Conservation (phyloP, 805 yeast genomes). For the Ogataea trehalophila region DNA sequence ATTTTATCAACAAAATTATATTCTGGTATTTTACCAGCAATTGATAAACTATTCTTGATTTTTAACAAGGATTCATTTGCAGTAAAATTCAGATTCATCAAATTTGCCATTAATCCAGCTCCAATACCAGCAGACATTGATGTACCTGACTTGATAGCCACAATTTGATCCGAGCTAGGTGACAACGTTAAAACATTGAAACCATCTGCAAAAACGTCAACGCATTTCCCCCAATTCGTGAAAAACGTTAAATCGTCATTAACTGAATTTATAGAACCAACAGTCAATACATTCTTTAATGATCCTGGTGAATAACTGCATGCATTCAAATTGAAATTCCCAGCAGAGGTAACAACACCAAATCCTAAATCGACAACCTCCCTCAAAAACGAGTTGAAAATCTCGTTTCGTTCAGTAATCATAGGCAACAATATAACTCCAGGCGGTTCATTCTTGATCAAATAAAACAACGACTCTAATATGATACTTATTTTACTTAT, state of each 20-base stretch:
- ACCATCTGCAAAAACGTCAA: slow-evolving; percentile 49
- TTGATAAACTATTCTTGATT: slow-evolving; percentile 15
- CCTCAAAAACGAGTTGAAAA: slow-evolving; percentile 41
- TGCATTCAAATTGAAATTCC: slow-evolving; percentile 40
- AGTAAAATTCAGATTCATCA: slow-evolving; percentile 37
- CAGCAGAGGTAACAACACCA: slow-evolving; percentile 46
- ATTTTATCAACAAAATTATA: slow-evolving; percentile 6
- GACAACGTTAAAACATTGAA: slow-evolving; percentile 39
- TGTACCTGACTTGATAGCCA: slow-evolving; percentile 40
- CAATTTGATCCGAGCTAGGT: slow-evolving; percentile 24
- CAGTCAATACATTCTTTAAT: slow-evolving; percentile 35
- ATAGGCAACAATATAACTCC: slow-evolving; percentile 37
- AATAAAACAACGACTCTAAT: slow-evolving; percentile 27
- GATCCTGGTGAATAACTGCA: slow-evolving; percentile 45
- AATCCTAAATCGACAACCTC: slow-evolving; percentile 38
- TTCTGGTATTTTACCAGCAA: slow-evolving; percentile 9
- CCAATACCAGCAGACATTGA: slow-evolving; percentile 44
- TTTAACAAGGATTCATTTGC: slow-evolving; percentile 31
- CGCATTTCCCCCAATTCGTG: slow-evolving; percentile 49
- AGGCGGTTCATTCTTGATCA: slow-evolving; percentile 27
- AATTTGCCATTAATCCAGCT: slow-evolving; percentile 41
- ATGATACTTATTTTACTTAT: slow-evolving; percentile 32
- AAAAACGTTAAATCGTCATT: slow-evolving; percentile 33
- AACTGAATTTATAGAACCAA: slow-evolving; percentile 35
- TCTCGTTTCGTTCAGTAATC: slow-evolving; percentile 32